A percentile compares a stretch with the other conserved stretches of the same genome.
phyloP scores from a whole-genome alignment of 2,329 filamentous ascomycete genomes.

The Hypoxylon sp. region DNA sequence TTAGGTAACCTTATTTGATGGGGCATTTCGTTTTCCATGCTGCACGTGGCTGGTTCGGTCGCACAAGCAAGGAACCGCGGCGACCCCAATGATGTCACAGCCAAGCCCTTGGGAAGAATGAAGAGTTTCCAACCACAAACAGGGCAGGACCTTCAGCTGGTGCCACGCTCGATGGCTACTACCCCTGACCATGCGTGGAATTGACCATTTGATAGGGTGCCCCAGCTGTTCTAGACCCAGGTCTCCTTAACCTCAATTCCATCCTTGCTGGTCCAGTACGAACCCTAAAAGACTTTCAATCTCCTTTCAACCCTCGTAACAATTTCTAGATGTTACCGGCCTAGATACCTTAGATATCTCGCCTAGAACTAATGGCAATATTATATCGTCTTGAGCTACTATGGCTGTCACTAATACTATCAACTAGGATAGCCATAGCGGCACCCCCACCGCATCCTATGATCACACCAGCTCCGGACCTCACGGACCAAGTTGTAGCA shows the following conservation, averaged over 20 bases:
- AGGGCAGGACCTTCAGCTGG: conserved; percentile 12
- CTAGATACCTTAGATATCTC: not conserved
- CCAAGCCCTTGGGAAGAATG: conserved; percentile 28
- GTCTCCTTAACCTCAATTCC: conserved; percentile 2
- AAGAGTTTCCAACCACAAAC: conserved; percentile 23
- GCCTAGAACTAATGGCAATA: conserved; percentile 33
- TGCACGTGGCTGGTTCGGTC: not conserved
- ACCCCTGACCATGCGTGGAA: not conserved
- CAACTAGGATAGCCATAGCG: conserved; percentile 41
- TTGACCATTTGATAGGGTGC: conserved; percentile 1
- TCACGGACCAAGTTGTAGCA: conserved; percentile 56
- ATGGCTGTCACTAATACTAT: conserved; percentile 30
- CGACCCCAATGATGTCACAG: conserved; percentile 39
- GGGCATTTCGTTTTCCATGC: conserved; percentile 21
- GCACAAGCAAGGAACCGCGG: conserved; percentile 36
- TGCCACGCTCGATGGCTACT: not conserved
- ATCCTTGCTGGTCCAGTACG: not conserved
- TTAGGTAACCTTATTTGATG: conserved; percentile 38
- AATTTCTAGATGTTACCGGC: not conserved
- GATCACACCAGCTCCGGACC: conserved; percentile 61
- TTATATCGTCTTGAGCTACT: conserved; percentile 22
- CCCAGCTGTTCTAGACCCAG: not conserved
- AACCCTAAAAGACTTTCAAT: not conserved
- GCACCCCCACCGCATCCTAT: conserved; percentile 55
- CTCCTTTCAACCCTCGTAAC: conserved; percentile 4